These are phyloP conservation scores for Eutrema salsugineum DNA, from an alignment of 441 rosid genomes.

Conservation along the genomic window DNA sequence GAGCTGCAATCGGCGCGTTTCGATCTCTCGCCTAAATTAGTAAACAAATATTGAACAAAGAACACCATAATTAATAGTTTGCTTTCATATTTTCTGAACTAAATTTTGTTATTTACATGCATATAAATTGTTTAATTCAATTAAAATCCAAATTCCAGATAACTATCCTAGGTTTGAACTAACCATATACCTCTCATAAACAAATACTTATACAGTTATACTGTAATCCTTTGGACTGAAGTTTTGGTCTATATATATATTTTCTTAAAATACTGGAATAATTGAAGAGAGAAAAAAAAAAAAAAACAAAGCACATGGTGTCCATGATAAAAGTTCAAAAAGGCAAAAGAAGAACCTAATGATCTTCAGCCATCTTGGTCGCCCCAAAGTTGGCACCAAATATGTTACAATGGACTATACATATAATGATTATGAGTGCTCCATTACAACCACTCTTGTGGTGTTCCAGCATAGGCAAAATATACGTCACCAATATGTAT, in stretches of 20 bases:
- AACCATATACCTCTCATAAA: background rate
- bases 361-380: constrained; percentile 17
- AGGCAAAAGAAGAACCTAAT: constrained; percentile 21
- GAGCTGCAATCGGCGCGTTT: background rate
- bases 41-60: background rate
- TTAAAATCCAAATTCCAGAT: background rate
- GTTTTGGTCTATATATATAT: background rate
- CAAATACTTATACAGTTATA: background rate
- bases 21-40: background rate
- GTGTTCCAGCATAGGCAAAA: background rate
- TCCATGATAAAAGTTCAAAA: constrained; percentile 29
- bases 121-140: background rate
- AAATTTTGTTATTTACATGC: background rate
- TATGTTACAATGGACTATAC: constrained; percentile 2
- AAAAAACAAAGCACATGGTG: constrained; percentile 24
- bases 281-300: constrained; percentile 8
- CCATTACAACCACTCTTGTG: constrained; percentile 11
- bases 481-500: constrained; percentile 12
- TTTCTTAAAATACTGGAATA: background rate
- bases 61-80: background rate
- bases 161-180: background rate
- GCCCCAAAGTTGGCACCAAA: constrained; percentile 18
- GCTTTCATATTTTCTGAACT: background rate
- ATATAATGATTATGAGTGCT: constrained; percentile 8
- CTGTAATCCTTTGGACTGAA: background rate